Conservation (phyloP, 202 grass and related monocot genomes). For the Elaeis oleifera region DNA sequence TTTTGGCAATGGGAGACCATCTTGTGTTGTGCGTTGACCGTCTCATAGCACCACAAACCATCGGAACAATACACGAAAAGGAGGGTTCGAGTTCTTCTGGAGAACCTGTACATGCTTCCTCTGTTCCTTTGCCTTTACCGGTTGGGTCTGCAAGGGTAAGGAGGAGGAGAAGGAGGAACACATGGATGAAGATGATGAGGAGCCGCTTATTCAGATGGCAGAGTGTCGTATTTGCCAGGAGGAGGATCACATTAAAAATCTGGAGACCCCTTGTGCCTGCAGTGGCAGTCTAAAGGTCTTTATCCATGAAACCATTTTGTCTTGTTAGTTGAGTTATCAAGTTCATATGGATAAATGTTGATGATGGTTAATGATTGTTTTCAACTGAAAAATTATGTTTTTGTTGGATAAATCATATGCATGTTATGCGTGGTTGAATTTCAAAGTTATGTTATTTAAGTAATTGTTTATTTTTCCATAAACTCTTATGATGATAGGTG, state of each 20-base stretch:
- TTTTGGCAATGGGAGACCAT: slow-evolving; percentile 52
- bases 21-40: slow-evolving; percentile 49
- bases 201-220: slow-evolving; percentile 50
- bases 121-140: slow-evolving; percentile 17
- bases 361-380: too few species aligned
- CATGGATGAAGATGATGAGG: slow-evolving; percentile 45
- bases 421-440: too few species aligned
- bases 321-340: slow-evolving; percentile 9
- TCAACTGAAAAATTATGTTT: too few species aligned
- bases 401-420: too few species aligned
- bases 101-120: slow-evolving; percentile 15
- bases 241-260: slow-evolving; percentile 62
- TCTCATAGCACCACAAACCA: slow-evolving; percentile 26
- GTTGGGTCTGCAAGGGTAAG: background rate
- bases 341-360: background rate
- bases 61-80: slow-evolving; percentile 21
- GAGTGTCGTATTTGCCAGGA: slow-evolving; percentile 97
- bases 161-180: slow-evolving; percentile 16
- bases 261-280: slow-evolving; percentile 71
- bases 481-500: too few species aligned
- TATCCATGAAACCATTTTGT: slow-evolving; percentile 12
- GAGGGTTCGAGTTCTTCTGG: slow-evolving; percentile 33
- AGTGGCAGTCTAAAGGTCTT: slow-evolving; percentile 81
- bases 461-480: too few species aligned
- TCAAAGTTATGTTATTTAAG: too few species aligned